Conservation (phyloP, 768 basidiomycete genomes). For the Phylloporus arenicola region DNA sequence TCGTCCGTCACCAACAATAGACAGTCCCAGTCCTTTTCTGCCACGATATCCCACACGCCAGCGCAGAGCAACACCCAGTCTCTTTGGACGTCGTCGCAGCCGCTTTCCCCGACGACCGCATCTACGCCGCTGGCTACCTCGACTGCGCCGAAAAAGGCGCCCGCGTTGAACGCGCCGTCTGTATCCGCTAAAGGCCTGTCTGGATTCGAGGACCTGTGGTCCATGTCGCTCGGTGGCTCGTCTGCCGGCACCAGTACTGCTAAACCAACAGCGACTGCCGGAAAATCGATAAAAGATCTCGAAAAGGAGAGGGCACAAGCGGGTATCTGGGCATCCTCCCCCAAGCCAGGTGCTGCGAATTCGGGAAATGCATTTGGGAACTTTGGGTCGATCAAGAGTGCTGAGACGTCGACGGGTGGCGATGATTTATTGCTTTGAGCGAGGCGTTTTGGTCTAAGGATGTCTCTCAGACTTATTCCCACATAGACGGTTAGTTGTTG, state of each 20-base stretch:
- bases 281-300: constrained; percentile 84
- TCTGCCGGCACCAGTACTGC: constrained; percentile 23
- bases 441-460: too few species aligned
- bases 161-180: constrained; percentile 13
- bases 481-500: neutral
- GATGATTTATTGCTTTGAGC: constrained; percentile 42
- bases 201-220: constrained; percentile 89
- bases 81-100: constrained; percentile 23
- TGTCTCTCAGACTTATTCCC: neutral
- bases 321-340: constrained; percentile 62
- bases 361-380: constrained; percentile 29
- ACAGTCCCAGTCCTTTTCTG: constrained; percentile 15
- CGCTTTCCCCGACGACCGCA: constrained; percentile 21
- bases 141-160: constrained; percentile 12
- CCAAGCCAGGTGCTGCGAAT: constrained; percentile 15
- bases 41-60: constrained; percentile 15
- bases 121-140: constrained; percentile 10
- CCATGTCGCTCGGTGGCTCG: constrained; percentile 60
- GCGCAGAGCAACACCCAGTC: constrained; percentile 18
- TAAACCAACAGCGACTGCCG: constrained; percentile 35
- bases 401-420: constrained; percentile 18
- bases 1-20: constrained; percentile 23
- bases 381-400: constrained; percentile 25
- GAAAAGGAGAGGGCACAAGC: constrained; percentile 83
- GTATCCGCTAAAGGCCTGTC: constrained; percentile 37